Evolutionary conservation across 2,329 filamentous ascomycete genomes (phyloP), one percentile per base, ranked within the genome.

Genomic region (Endoconidiophora laricicola): DNA sequence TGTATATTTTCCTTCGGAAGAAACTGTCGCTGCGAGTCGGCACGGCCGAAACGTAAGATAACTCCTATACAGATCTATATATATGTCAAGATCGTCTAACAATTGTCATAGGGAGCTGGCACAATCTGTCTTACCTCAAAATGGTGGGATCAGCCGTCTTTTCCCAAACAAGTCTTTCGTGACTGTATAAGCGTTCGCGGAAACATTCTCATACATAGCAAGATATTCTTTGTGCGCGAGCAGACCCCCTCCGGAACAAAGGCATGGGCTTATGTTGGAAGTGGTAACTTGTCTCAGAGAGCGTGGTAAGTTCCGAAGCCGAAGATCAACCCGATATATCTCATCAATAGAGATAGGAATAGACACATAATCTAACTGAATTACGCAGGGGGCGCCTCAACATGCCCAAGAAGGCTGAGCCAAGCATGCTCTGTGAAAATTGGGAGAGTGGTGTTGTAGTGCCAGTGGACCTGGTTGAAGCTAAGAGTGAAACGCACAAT

Each of bases 371-470:
- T 33, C 23, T 46, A 29, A 48, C 29, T n/a, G 12, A n/a, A 23
- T 14, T 7, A 10, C 40, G 7, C 56, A 86, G 83, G 90, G 91
- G 90, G 20, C 79, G 79, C 44, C 65, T 94, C 26, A 76, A 80
- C 49, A 79, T 79, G 58, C 81, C 93, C 58, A 78, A 73, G 56
- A 65, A 62, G 6, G 81, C 76, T 80, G 80, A 54, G 54, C 75
- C 78, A 10, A 94, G 86, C 62, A 70, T 96, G 55, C 87, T 75
- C 55, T 87, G 83, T 63, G 79, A 84, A 49, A 98, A 96, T 62
- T 96, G 90, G 88, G 91, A 96, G 65, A 94, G 87, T 60, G 91
- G 91, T 36, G 84, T 98, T 1, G 58, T 96, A 22, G 62, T 95
- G 39, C 78, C 80, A 7, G 68, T 83, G 22, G 58, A 59, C 36